Evolutionary conservation across 495 filamentous ascomycete genomes (phyloP).

Genomic region (Aspergillus egyptiacus): DNA sequence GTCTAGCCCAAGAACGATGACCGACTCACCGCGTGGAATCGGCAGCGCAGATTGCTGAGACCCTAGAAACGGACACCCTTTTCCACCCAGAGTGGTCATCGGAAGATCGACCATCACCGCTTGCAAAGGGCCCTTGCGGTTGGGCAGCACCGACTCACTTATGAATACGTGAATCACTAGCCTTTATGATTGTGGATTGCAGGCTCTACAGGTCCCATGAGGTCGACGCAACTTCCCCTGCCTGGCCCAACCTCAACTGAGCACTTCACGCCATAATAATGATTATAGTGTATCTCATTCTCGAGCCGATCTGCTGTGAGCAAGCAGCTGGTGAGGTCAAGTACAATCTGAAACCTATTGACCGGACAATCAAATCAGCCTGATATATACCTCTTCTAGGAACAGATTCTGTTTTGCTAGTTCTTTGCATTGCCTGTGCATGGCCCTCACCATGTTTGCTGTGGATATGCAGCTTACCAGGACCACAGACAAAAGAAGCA

Average conservation of each 20-base stretch:
- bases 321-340: neutral
- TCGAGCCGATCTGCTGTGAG: neutral
- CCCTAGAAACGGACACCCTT: too few relatives aligned
- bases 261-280: too few relatives aligned
- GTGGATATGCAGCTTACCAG: neutral
- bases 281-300: neutral
- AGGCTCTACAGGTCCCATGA: conserved; percentile 32
- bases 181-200: conserved; percentile 31
- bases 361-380: too few relatives aligned
- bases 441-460: neutral
- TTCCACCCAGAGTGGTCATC: conserved; percentile 28
- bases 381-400: neutral
- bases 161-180: conserved; percentile 31
- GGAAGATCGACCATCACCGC: conserved; percentile 29
- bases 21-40: conserved; percentile 23
- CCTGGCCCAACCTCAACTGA: too few relatives aligned
- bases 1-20: conserved; percentile 21
- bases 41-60: conserved; percentile 36
- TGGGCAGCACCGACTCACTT: conserved; percentile 35
- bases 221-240: neutral
- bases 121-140: conserved; percentile 27
- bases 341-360: neutral
- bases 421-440: neutral
- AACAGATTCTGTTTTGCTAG: neutral
- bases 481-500: neutral